These are phyloP conservation scores for Diaporthe sp. DNA, from an alignment of 2,329 filamentous ascomycete genomes.

Conservation along the genomic window DNA sequence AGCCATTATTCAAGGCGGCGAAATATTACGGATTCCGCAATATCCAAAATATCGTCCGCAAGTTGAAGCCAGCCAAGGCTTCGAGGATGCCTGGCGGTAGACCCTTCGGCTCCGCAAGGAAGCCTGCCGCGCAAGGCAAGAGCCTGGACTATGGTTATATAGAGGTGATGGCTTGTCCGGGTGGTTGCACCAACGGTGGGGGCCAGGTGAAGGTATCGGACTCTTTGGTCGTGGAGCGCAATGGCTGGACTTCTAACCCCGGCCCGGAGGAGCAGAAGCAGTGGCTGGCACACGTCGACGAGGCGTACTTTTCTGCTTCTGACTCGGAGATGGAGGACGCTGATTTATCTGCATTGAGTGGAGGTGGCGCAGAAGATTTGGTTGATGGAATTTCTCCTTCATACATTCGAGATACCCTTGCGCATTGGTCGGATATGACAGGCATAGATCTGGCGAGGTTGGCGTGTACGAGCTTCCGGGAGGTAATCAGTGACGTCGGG, in stretches of 20 bases:
- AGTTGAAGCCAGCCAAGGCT: constrained; percentile 83
- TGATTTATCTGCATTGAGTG: constrained; percentile 44
- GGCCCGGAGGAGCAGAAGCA: constrained; percentile 86
- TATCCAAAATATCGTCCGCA: constrained; percentile 97
- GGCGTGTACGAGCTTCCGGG: constrained; percentile 88
- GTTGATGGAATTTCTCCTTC: constrained; percentile 77
- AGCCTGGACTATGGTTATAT: constrained; percentile 87
- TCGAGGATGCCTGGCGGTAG: constrained; percentile 86
- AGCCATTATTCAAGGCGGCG: constrained; percentile 81
- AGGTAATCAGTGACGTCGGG: constrained; percentile 95
- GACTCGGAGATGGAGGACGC: constrained; percentile 59
- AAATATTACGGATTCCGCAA: constrained; percentile 98
- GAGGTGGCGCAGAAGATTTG: constrained; percentile 54
- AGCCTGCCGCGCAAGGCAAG: constrained; percentile 63
- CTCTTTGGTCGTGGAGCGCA: constrained; percentile 69
- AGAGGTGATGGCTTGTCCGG: constrained; percentile 98
- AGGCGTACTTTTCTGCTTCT: constrained; percentile 88
- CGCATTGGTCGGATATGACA: constrained; percentile 82
- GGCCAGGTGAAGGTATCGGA: constrained; percentile 95
- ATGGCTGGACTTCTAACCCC: constrained; percentile 66
- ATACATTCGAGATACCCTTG: constrained; percentile 77
- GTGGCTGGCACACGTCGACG: constrained; percentile 86
- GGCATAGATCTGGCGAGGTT: constrained; percentile 79
- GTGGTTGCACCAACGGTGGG: constrained; percentile 98
- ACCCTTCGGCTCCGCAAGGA: constrained; percentile 68